Evolutionary conservation across 2,329 filamentous ascomycete genomes (phyloP).

Genomic region (Periconia sp.): DNA sequence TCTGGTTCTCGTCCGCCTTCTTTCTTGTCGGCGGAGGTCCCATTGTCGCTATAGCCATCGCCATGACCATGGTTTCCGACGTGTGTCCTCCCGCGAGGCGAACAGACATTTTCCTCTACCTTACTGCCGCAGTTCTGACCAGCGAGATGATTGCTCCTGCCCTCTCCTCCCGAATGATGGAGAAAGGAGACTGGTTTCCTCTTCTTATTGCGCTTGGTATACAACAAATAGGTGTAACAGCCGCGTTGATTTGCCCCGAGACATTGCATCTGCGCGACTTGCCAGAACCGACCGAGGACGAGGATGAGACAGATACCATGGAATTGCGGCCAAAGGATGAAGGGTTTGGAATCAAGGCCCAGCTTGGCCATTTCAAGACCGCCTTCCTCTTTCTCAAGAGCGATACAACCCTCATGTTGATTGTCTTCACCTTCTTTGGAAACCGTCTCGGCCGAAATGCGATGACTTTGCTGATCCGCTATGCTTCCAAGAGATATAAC

Average conservation of each 20-base stretch:
- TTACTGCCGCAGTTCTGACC: slow-evolving; percentile 34
- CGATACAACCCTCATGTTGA: slow-evolving; percentile 46
- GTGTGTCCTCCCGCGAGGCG: slow-evolving; percentile 51
- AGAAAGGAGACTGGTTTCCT: slow-evolving; percentile 35
- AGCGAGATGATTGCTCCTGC: slow-evolving; percentile 39
- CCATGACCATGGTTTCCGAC: slow-evolving; percentile 55
- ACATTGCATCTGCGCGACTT: slow-evolving; percentile 38
- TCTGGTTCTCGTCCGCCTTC: slow-evolving; percentile 52
- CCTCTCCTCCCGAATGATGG: slow-evolving; percentile 36
- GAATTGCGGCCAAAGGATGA: slow-evolving; percentile 19
- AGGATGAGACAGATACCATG: slow-evolving; percentile 7
- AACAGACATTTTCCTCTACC: slow-evolving; percentile 29
- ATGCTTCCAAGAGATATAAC: slow-evolving; percentile 54
- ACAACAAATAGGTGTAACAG: slow-evolving; percentile 25
- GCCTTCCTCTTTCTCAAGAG: slow-evolving; percentile 44
- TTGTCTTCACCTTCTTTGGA: slow-evolving; percentile 49
- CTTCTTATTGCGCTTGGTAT: slow-evolving; percentile 33
- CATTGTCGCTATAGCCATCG: slow-evolving; percentile 50
- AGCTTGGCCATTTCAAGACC: slow-evolving; percentile 39
- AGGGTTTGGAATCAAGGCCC: slow-evolving; percentile 27
- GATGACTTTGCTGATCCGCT: slow-evolving; percentile 52
- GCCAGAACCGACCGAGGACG: slow-evolving; percentile 24
- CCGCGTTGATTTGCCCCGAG: slow-evolving; percentile 36
- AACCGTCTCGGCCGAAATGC: slow-evolving; percentile 53
- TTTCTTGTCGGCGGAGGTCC: slow-evolving; percentile 52